phyloP scores from a whole-genome alignment of 805 yeast species.

The Hanseniaspora nectarophila region DNA sequence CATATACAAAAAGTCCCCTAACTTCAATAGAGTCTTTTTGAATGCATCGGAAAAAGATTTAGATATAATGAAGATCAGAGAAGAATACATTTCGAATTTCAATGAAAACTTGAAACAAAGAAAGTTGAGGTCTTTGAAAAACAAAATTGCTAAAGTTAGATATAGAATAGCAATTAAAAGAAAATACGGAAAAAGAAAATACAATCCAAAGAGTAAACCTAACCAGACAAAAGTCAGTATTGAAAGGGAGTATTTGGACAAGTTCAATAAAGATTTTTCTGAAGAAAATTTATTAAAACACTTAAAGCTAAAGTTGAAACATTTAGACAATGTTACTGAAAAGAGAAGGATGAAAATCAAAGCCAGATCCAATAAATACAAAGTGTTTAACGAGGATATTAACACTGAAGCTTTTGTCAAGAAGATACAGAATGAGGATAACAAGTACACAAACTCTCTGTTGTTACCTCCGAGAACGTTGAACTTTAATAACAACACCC shows the following conservation, averaged over 20 bases:
- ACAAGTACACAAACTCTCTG: slow-evolving; percentile 7
- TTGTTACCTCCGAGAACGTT: slow-evolving; percentile 13
- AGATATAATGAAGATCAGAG: slow-evolving; percentile 8
- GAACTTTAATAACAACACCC: slow-evolving; percentile 1
- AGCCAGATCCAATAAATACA: slow-evolving; percentile 3
- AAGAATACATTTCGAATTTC: not conserved
- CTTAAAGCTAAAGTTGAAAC: slow-evolving; percentile 4
- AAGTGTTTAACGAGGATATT: slow-evolving; percentile 9
- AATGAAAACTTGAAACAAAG: not conserved
- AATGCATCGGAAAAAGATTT: slow-evolving; percentile 21
- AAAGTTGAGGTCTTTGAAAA: slow-evolving; percentile 6
- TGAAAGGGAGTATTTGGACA: not conserved
- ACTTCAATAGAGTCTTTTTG: slow-evolving; percentile 24
- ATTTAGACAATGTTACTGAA: not conserved
- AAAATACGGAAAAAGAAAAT: slow-evolving; percentile 9
- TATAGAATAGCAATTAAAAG: slow-evolving; percentile 3
- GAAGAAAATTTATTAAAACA: slow-evolving; percentile 1
- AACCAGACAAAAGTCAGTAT: not conserved
- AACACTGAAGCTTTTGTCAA: not conserved
- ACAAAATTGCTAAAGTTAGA: slow-evolving; percentile 7
- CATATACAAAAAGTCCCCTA: slow-evolving; percentile 26
- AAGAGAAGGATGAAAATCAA: not conserved
- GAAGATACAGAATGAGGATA: slow-evolving; percentile 3
- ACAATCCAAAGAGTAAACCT: not conserved
- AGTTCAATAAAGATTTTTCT: not conserved